Percentiles rank a stretch among this genome's conserved stretches.
These are phyloP conservation scores for Pythium dissimile DNA, from an alignment of 352 stramenopile species.

Conservation along the genomic window DNA sequence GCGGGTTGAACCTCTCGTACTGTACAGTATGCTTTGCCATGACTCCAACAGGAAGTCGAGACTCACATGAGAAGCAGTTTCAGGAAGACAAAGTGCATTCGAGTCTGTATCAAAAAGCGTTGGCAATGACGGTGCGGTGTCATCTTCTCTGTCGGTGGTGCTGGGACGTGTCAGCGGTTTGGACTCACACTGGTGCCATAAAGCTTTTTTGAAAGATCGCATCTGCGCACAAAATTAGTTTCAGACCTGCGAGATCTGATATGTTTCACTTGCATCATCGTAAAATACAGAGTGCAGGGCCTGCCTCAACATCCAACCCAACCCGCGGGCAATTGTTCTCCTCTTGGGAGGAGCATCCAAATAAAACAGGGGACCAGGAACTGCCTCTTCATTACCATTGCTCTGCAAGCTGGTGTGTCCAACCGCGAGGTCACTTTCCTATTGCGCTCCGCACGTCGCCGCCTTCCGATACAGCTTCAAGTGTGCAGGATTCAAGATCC, in stretches of 20 bases:
- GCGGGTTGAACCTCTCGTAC: too few relatives aligned
- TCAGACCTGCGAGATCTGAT: conserved; percentile 20
- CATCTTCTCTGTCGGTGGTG: too few relatives aligned
- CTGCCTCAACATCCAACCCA: conserved; percentile 1
- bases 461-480: not conserved
- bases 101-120: too few relatives aligned
- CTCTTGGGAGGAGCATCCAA: conserved; percentile 16
- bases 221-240: conserved; percentile 4
- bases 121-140: too few relatives aligned
- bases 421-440: conserved; percentile 6
- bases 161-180: too few relatives aligned
- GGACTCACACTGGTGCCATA: too few relatives aligned
- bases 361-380: not conserved
- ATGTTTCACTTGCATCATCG: conserved; percentile 21
- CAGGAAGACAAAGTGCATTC: too few relatives aligned
- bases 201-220: too few relatives aligned
- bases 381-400: conserved; percentile 9
- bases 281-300: conserved; percentile 9
- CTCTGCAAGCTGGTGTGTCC: too few relatives aligned
- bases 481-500: not conserved
- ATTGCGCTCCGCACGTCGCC: not conserved
- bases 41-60: too few relatives aligned
- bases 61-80: too few relatives aligned
- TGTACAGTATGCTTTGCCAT: too few relatives aligned
- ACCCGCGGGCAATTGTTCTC: conserved; percentile 13